Base-by-base conservation (phyloP, 805 yeast genomes). In the Yarrowia porcina region DNA sequence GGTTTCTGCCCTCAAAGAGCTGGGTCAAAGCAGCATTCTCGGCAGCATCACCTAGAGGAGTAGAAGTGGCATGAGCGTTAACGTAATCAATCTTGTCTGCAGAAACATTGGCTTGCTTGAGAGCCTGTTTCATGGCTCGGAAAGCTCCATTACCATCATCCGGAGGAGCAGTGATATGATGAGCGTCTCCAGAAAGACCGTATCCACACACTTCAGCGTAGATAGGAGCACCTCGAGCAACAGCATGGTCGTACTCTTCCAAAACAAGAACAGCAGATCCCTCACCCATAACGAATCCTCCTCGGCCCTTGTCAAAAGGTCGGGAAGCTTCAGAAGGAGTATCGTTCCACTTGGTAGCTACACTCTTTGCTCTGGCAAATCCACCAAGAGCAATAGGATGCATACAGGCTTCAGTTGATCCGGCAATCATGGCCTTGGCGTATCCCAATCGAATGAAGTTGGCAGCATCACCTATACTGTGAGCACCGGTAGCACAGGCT, bases 51-150 rank as follows among this genome's bases (percentile, higher is more conserved):
- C 99, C 99, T 3, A 92, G 75, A 7, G 78, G 76, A 0, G 99
- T 94, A 0, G 97, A 89, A 0, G 99, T 94, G 0, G 99, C 99
- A 74, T 94, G 99, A 1, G 99, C 97, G 74, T 96, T 94, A 52
- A 94, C 79, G 70, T 91, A 94, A 49, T 82, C 90, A 18, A 93
- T 78, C 1, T 82, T 77, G 3, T 69, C 47, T 0, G 85, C 79
- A 1, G 72, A 71, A 1, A 86, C 64, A 0, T 78, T 78, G 0
- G 86, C 85, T 17, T 78, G 75, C 10, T 65, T 57, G 25, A 92
- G 66, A 0, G 98, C 96, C 80, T 82, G 81, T 52, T 79, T 74
- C 96, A 94, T 94, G 2, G 97, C 86, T 65, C 88, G 77, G 65
- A 72, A 78, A 0, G 97, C 98, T 12, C 98, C 99, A 32, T 82